These are phyloP conservation scores for Pezicula neosporulosa DNA, from an alignment of 2,329 filamentous ascomycete genomes.

Conservation along the genomic window DNA sequence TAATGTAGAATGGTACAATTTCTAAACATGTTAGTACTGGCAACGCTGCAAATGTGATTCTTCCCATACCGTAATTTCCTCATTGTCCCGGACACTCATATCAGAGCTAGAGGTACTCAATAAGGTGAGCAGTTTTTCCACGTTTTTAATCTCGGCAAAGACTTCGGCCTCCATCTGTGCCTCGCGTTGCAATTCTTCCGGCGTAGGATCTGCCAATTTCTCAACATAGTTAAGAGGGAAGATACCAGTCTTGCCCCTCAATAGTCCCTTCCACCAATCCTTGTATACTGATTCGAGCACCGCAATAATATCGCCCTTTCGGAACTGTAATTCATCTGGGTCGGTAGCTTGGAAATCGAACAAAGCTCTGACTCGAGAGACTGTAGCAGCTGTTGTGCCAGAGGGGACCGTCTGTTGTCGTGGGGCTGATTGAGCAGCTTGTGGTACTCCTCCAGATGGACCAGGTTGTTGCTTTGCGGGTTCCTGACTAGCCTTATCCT, in stretches of 20 bases:
- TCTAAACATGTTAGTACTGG: constrained; percentile 40
- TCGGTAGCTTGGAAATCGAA: constrained; percentile 96
- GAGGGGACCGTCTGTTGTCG: constrained; percentile 59
- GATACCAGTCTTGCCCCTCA: constrained; percentile 93
- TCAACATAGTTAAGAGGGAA: constrained; percentile 99
- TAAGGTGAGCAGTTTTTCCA: constrained; percentile 80
- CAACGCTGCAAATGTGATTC: neutral
- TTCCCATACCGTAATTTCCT: constrained; percentile 78
- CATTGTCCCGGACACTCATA: constrained; percentile 84
- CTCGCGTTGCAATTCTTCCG: constrained; percentile 90
- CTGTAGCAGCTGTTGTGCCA: constrained; percentile 92
- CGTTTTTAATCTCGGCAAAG: constrained; percentile 73
- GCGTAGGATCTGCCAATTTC: constrained; percentile 91
- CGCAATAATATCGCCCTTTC: constrained; percentile 94
- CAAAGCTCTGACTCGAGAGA: constrained; percentile 87
- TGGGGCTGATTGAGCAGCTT: constrained; percentile 31
- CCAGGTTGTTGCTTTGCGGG: constrained; percentile 35
- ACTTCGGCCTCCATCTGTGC: constrained; percentile 90
- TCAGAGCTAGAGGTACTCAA: constrained; percentile 83
- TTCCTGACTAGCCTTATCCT: constrained; percentile 72
- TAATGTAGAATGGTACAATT: constrained; percentile 86
- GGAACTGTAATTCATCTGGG: constrained; percentile 90
- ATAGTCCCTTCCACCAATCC: constrained; percentile 97
- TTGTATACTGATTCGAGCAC: constrained; percentile 98
- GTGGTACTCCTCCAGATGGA: constrained; percentile 32